Evolutionary conservation across 371 early-diverging fungal genomes (phyloP).

Genomic region (Rhizopus delemar): DNA sequence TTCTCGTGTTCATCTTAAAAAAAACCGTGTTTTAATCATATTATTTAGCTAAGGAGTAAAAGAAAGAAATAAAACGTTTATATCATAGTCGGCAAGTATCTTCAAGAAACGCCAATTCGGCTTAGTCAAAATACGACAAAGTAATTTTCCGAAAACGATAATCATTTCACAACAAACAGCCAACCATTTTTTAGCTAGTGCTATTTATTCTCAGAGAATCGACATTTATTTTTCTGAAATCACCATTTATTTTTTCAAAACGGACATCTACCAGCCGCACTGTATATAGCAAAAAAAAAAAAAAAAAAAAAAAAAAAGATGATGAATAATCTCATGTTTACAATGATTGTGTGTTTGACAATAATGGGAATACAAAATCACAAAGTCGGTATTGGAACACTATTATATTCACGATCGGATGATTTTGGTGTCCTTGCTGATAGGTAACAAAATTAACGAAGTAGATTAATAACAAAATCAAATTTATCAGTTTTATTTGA

Average conservation of each 20-base stretch:
- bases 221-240: conserved; percentile 14
- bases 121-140: conserved; percentile 2
- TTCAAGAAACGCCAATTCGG: not conserved
- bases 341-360: too few relatives aligned
- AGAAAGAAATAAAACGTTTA: conserved; percentile 8
- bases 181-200: conserved; percentile 2
- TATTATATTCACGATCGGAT: too few relatives aligned
- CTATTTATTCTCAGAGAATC: conserved; percentile 8
- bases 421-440: too few relatives aligned
- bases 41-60: conserved; percentile 3
- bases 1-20: conserved; percentile 2
- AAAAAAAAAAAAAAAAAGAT: too few relatives aligned
- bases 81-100: conserved; percentile 2
- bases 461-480: too few relatives aligned
- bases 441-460: too few relatives aligned
- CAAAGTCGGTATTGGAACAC: too few relatives aligned
- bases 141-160: conserved; percentile 5
- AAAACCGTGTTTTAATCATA: conserved; percentile 1
- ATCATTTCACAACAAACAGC: conserved; percentile 1
- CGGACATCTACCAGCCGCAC: conserved; percentile 9
- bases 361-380: too few relatives aligned
- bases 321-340: too few relatives aligned
- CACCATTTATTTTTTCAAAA: conserved; percentile 12
- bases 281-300: not conserved
- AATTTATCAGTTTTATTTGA: too few relatives aligned